These are phyloP conservation scores for Candida khao-thaluensis DNA, from an alignment of 805 yeast genomes.

Conservation along the genomic window DNA sequence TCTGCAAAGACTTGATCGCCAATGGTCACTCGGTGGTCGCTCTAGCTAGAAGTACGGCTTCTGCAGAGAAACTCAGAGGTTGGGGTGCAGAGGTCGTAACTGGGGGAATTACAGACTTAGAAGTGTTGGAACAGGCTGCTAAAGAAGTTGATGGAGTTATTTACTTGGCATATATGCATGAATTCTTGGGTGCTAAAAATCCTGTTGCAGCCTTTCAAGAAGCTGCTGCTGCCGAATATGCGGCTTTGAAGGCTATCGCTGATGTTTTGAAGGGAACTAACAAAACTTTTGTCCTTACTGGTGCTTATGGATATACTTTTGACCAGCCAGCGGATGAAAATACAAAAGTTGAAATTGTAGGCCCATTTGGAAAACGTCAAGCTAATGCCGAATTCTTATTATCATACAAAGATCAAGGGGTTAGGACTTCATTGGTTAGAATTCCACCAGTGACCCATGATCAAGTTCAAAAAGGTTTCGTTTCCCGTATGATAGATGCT, in stretches of 20 bases:
- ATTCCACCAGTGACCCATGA: conserved; percentile 37
- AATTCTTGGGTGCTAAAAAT: conserved; percentile 18
- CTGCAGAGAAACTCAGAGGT: conserved; percentile 19
- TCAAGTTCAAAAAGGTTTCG: conserved; percentile 24
- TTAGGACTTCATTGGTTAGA: conserved; percentile 24
- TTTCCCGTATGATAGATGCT: conserved; percentile 20
- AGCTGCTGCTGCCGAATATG: conserved; percentile 18
- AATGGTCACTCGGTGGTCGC: conserved; percentile 27
- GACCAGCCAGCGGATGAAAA: not conserved
- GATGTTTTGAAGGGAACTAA: conserved; percentile 27
- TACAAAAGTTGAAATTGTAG: not conserved
- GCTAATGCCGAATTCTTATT: not conserved
- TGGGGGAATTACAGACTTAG: conserved; percentile 30
- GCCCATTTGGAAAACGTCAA: conserved; percentile 1
- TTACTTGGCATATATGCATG: conserved; percentile 38
- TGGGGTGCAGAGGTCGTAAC: conserved; percentile 24
- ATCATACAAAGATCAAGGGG: conserved; percentile 18
- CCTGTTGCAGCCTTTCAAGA: conserved; percentile 24
- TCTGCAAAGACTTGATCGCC: conserved; percentile 19
- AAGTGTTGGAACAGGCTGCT: conserved; percentile 25
- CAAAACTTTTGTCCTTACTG: conserved; percentile 22
- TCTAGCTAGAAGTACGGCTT: conserved; percentile 29
- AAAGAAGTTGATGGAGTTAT: conserved; percentile 32
- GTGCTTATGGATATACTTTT: not conserved
- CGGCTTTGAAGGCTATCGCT: conserved; percentile 26